Evolutionary conservation across 2,329 filamentous ascomycete species (phyloP).

Genomic region (Exserohilum turcica): DNA sequence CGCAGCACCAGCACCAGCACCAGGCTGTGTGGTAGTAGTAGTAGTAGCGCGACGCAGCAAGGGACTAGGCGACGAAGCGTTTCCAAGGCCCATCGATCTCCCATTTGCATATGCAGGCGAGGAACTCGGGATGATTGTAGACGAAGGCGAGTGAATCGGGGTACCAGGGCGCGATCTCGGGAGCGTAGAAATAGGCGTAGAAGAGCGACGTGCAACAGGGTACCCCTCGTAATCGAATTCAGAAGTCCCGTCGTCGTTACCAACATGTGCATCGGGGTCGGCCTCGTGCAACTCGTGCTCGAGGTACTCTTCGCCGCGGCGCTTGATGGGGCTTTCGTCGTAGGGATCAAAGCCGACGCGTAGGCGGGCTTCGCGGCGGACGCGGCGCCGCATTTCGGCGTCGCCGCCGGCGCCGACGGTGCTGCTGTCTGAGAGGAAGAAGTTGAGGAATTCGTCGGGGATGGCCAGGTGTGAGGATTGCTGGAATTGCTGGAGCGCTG

Average conservation of each 20-base stretch:
- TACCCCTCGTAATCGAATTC: slow-evolving; percentile 41
- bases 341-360: slow-evolving; percentile 74
- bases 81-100: slow-evolving; percentile 10
- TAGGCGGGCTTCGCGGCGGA: slow-evolving; percentile 64
- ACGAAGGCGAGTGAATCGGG: neutral
- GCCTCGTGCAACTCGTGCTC: slow-evolving; percentile 45
- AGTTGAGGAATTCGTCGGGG: slow-evolving; percentile 84
- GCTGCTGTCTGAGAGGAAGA: slow-evolving; percentile 76
- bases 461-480: slow-evolving; percentile 88
- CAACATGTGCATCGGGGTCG: no score
- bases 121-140: slow-evolving; percentile 16
- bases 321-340: slow-evolving; percentile 71
- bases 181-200: slow-evolving; percentile 15
- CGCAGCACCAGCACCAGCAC: no score
- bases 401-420: slow-evolving; percentile 69
- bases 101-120: slow-evolving; percentile 15
- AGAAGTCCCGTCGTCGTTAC: no score
- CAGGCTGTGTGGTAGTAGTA: slow-evolving; percentile 40
- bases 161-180: slow-evolving; percentile 29
- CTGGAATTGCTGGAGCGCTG: slow-evolving; percentile 88
- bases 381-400: slow-evolving; percentile 63
- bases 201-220: slow-evolving; percentile 25
- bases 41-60: slow-evolving; percentile 42
- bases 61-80: slow-evolving; percentile 39
- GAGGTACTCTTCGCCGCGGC: slow-evolving; percentile 68